Conservation (phyloP, 441 rosid genomes). For the Erodium trifolium region DNA sequence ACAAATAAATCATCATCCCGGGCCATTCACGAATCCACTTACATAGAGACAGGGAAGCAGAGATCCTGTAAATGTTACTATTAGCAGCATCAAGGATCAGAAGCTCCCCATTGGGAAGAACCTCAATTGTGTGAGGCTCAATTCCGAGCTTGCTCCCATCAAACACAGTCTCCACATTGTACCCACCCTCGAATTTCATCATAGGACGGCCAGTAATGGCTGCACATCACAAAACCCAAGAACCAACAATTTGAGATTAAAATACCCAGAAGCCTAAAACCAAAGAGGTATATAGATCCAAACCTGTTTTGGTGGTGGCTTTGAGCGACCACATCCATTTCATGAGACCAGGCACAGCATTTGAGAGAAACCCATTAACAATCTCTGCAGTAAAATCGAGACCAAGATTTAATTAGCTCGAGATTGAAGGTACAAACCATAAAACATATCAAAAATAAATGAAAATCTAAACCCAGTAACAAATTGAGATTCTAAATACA, state of each 20-base stretch:
- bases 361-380: conserved; percentile 59
- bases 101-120: conserved; percentile 72
- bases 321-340: conserved; percentile 83
- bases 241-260: conserved; percentile 13
- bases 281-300: conserved; percentile 25
- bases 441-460: too few relatives aligned
- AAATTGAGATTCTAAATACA: not conserved
- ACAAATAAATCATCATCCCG: conserved; percentile 6
- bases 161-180: conserved; percentile 79
- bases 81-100: conserved; percentile 79
- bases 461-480: not conserved
- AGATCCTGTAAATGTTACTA: conserved; percentile 78
- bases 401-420: conserved; percentile 8
- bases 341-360: conserved; percentile 44
- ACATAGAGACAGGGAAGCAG: conserved; percentile 75
- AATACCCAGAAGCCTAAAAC: conserved; percentile 9
- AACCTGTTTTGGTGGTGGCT: conserved; percentile 73
- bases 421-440: too few relatives aligned
- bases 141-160: conserved; percentile 96
- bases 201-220: conserved; percentile 61
- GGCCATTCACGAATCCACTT: conserved; percentile 26
- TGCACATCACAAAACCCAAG: conserved; percentile 24
- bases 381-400: conserved; percentile 45
- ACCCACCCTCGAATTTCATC: conserved; percentile 90
- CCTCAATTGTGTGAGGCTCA: conserved; percentile 74